These are phyloP conservation scores for Ustilago lituana DNA, from an alignment of 1,284 basidiomycete species.

Conservation along the genomic window DNA sequence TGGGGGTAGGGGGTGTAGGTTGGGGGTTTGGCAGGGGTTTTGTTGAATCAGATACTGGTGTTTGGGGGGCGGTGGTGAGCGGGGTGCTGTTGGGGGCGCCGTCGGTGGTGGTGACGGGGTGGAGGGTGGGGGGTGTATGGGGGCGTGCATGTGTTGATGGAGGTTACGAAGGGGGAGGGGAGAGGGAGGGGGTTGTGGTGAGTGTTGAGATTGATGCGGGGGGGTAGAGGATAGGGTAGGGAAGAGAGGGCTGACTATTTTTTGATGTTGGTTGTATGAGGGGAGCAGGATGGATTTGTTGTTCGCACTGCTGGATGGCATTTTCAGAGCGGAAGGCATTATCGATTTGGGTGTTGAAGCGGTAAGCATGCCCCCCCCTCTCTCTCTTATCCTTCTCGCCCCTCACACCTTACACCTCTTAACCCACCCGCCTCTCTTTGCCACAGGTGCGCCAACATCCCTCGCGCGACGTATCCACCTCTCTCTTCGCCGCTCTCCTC, in stretches of 20 bases:
- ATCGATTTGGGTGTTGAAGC: slow-evolving; percentile 45
- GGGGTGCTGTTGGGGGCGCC: slow-evolving; percentile 43
- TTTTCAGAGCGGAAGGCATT: slow-evolving; percentile 57
- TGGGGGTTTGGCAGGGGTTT: slow-evolving; percentile 50
- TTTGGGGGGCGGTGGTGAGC: slow-evolving; percentile 48
- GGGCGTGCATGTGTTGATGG: slow-evolving; percentile 36
- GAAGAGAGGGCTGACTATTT: too few relatives aligned
- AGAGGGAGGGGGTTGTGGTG: too few relatives aligned
- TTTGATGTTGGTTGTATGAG: too few relatives aligned
- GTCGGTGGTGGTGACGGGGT: slow-evolving; percentile 37
- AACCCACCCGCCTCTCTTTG: not conserved
- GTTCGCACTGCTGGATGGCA: slow-evolving; percentile 47
- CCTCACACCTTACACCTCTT: too few relatives aligned
- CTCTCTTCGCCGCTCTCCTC: slow-evolving; percentile 48
- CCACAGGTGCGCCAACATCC: slow-evolving; percentile 38
- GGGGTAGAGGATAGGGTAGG: too few relatives aligned
- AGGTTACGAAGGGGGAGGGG: slow-evolving; percentile 11
- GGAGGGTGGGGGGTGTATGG: too few relatives aligned
- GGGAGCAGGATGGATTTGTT: slow-evolving; percentile 47
- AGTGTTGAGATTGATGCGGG: too few relatives aligned
- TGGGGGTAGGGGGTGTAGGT: slow-evolving; percentile 28
- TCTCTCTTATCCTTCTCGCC: too few relatives aligned
- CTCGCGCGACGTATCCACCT: slow-evolving; percentile 29
- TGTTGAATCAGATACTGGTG: slow-evolving; percentile 55
- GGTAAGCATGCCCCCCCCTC: slow-evolving; percentile 15